Evolutionary conservation across 225 moss, liverwort and hornwort species (phyloP).

Genomic region (Sphagnum contortum): DNA sequence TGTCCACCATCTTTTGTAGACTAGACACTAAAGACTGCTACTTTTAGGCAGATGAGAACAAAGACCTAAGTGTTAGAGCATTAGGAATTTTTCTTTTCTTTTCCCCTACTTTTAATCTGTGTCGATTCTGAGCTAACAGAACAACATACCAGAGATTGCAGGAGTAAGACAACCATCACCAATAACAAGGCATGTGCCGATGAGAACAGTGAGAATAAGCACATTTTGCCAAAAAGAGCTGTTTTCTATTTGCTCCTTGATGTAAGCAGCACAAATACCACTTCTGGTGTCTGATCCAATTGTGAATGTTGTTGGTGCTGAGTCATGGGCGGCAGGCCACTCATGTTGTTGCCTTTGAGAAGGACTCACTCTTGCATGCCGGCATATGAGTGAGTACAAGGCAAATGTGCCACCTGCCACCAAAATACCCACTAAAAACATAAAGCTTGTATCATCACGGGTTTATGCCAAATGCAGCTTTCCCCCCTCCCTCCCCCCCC

Average conservation of each 20-base stretch:
- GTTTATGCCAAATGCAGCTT: too few relatives aligned
- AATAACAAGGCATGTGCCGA: constrained; percentile 70
- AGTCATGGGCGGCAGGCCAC: constrained; percentile 46
- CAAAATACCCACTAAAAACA: too few relatives aligned
- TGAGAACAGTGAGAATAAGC: constrained; percentile 39
- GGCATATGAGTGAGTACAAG: constrained; percentile 62
- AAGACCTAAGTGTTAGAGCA: too few relatives aligned
- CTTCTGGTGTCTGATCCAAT: constrained; percentile 17
- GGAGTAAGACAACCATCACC: constrained; percentile 80
- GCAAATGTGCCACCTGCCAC: constrained; percentile 42
- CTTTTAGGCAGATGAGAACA: too few relatives aligned
- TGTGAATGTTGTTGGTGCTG: constrained; percentile 37
- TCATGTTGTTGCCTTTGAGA: constrained; percentile 16
- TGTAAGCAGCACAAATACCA: constrained; percentile 21
- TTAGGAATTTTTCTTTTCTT: too few relatives aligned
- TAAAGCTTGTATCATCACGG: too few relatives aligned
- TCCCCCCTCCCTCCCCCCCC: too few relatives aligned
- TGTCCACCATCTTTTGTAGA: too few relatives aligned
- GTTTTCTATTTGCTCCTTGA: constrained; percentile 45
- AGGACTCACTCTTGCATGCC: constrained; percentile 45
- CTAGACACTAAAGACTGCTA: too few relatives aligned
- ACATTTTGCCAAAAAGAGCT: constrained; percentile 25
- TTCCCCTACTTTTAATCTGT: too few relatives aligned
- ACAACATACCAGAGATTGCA: constrained; percentile 60
- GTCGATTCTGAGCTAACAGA: too few relatives aligned